Evolutionary conservation across 495 filamentous ascomycete species (phyloP).

Genomic region (Penicillium egyptiacum): DNA sequence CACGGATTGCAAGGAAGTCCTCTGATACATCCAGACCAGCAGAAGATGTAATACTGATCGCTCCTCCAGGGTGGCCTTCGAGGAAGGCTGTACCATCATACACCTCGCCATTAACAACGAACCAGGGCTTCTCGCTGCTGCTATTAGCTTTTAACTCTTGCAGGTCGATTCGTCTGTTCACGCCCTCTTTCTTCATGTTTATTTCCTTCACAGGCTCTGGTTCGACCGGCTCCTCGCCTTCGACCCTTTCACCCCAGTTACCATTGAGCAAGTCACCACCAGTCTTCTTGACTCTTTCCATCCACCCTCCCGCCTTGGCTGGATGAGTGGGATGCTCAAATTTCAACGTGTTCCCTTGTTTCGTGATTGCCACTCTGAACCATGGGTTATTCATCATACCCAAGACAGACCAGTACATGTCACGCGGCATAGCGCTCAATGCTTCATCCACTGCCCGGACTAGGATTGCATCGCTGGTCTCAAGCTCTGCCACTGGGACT

Average conservation of each 20-base stretch:
- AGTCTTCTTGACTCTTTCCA: constrained; percentile 88
- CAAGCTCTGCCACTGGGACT: constrained; percentile 63
- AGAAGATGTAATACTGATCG: constrained; percentile 79
- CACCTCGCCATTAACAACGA: constrained; percentile 87
- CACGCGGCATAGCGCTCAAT: constrained; percentile 81
- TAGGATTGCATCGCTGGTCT: constrained; percentile 67
- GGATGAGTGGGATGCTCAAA: constrained; percentile 95
- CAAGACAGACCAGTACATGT: constrained; percentile 96
- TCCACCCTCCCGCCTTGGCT: constrained; percentile 84
- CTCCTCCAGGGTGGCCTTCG: constrained; percentile 85
- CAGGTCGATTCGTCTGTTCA: constrained; percentile 63
- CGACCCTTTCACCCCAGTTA: constrained; percentile 78
- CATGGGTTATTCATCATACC: constrained; percentile 99
- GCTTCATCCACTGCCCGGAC: constrained; percentile 92
- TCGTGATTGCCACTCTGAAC: constrained; percentile 79
- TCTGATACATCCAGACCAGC: constrained; percentile 87
- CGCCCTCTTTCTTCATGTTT: constrained; percentile 73
- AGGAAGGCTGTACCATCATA: constrained; percentile 87
- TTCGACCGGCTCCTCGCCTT: constrained; percentile 54
- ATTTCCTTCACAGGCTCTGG: constrained; percentile 60
- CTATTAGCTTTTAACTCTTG: constrained; percentile 74
- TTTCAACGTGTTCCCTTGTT: constrained; percentile 63
- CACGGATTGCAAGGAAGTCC: constrained; percentile 94
- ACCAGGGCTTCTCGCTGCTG: constrained; percentile 73
- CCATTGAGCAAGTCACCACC: constrained; percentile 81